A percentile compares a stretch with the other conserved stretches of the same genome.
phyloP scores from a whole-genome alignment of 2,329 filamentous ascomycete genomes.

The Stagonosporopsis rhizophila region DNA sequence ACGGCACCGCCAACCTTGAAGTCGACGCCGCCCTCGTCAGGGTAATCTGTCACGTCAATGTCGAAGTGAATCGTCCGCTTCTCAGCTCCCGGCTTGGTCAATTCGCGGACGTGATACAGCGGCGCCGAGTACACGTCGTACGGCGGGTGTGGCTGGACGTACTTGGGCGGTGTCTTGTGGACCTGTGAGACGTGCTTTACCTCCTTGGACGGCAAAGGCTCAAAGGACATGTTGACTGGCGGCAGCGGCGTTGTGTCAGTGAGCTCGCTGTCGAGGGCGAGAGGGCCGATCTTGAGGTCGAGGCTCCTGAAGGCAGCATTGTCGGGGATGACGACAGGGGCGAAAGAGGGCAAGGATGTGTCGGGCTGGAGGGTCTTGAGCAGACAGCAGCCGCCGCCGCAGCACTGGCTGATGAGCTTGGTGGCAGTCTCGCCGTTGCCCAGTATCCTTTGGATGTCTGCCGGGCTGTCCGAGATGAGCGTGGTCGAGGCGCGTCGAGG shows the following conservation, averaged over 20 bases:
- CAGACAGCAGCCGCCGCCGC: constrained; percentile 70
- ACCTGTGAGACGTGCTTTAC: constrained; percentile 52
- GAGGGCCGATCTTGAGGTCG: constrained; percentile 74
- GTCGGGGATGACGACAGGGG: constrained; percentile 68
- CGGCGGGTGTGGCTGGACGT: constrained; percentile 93
- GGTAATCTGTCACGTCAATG: constrained; percentile 94
- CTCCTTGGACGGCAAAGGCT: constrained; percentile 60
- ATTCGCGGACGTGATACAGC: constrained; percentile 81
- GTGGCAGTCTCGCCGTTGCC: constrained; percentile 63
- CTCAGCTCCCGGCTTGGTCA: constrained; percentile 87
- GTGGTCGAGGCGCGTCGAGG: constrained; percentile 72
- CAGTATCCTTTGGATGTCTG: constrained; percentile 65
- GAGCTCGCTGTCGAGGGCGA: constrained; percentile 73
- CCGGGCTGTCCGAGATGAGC: constrained; percentile 66
- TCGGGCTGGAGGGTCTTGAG: constrained; percentile 61
- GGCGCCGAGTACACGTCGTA: constrained; percentile 92
- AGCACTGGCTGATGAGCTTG: constrained; percentile 67
- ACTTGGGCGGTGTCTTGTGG: constrained; percentile 76
- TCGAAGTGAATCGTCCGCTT: constrained; percentile 99
- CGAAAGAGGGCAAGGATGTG: constrained; percentile 52
- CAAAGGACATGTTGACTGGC: constrained; percentile 75
- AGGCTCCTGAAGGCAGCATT: constrained; percentile 86
- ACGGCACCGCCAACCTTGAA: constrained; percentile 98
- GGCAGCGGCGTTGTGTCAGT: constrained; percentile 76
- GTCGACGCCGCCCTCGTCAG: constrained; percentile 80